Base-by-base conservation (phyloP, 2,329 filamentous ascomycete genomes). In the Chaetomium sp. region DNA sequence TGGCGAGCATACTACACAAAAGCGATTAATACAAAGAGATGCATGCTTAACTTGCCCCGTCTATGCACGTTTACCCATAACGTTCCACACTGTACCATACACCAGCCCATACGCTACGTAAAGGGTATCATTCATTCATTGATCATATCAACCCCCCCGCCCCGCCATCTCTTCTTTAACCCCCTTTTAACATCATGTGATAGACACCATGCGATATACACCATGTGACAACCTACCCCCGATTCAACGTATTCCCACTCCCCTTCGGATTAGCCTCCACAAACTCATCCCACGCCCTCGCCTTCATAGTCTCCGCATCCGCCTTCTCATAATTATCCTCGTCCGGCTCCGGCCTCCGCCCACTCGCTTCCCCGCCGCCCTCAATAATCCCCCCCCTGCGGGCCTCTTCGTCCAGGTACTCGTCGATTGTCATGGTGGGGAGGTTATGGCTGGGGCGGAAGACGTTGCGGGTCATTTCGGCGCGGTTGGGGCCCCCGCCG, bases 361-460 rank as follows among this genome's bases (percentile, higher is more conserved):
- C 82, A 63, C 85, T 88, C 61, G 86, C 82, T 65, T 88, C 88
- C 14, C 91, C 91, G 35, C 91, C 91, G 38, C 91, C 94, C 67
- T 96, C 88, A 54, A 97, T 89, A 56, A 99, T 91, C 19, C 89
- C 89, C 12, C 94, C 94, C 59, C 88, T 78, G 62, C 82, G 80
- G 67, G 81, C 81, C 74, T 97, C 94, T 71, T 97, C 92, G 52
- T 95, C 94, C 12, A 99, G 77, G 67, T 97, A 99, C 74, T 99
- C 94, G 64, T 99, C 94, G 59, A 99, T 96, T 1, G 84, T 89
- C 94, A 99, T 97, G 3, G 94, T 97, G 0, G 94, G 94, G 56
- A 99, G 74, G 71, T 89, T 96, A 69, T 99, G 94, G 6, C 94
- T 90, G 0, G 90, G 84, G 54, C 89, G 81, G 72, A 99, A 99